Evolutionary conservation across 176 grass and related monocot species (phyloP), one percentile per base, ranked within the genome.

Genomic region (Rhipidocladum racemiflorum): DNA sequence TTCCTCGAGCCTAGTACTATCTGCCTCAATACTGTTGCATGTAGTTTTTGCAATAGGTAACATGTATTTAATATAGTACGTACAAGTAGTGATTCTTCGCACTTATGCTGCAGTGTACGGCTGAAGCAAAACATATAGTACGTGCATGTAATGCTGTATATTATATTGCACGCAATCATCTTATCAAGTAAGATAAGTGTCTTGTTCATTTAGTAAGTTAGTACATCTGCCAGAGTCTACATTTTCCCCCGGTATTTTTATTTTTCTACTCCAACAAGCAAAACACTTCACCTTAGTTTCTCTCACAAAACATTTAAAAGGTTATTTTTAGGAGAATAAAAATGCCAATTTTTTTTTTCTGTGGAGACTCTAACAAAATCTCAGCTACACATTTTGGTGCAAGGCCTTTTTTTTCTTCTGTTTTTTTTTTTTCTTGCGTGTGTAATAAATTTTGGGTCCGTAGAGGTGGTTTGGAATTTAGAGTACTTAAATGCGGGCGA

Each of bases 391-490:
- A 6, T 32, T 15, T 60, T 61, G 57, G 57, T 61, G 30, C 5
- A 14, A 61, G 57, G 7, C 54, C 7, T 56, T 5, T 24, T 57
- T 9, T 28, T 25, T 60, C 5, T 11, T 28, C 60, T 62, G 18
- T 3, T 53, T 74, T 75, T 8, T 11, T 59, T 28, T 76, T 42
- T 64, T 81, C 45, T 14, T 81, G 64, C 7, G 59, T 40, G 65
- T 54, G 28, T 69, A 89, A 86, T 89, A 89, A 89, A 89, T 86
- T 57, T 55, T 70, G 66, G 78, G 46, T 82, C 78, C 57, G 56
- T 77, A 14, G 78, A 49, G 83, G 83, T 89, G 16, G 88, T 89
- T 86, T 86, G 72, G 88, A 76, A 70, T 89, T 89, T 64, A 75
- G 63, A 59, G 88, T 77, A 65, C 88, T 89, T 89, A 49, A 89